Percentiles rank a stretch among this genome's conserved stretches.
phyloP scores from a whole-genome alignment of 176 grass and related monocot genomes.

The Lolium perenne region DNA sequence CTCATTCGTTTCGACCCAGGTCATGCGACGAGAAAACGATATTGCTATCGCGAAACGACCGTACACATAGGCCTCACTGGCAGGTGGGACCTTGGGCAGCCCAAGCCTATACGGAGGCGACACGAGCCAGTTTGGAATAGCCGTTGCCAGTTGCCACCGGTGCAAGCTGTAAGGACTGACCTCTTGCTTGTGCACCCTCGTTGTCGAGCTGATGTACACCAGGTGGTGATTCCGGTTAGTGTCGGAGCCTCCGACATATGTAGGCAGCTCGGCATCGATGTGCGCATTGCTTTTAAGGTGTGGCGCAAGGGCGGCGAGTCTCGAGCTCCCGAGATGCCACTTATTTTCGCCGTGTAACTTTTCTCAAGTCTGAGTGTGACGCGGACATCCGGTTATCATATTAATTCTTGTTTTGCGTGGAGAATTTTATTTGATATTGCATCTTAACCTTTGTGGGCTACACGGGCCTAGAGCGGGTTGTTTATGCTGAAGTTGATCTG shows the following conservation, averaged over 20 bases:
- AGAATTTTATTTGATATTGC: not conserved
- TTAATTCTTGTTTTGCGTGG: not conserved
- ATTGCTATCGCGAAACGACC: too few species aligned
- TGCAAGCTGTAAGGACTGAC: too few species aligned
- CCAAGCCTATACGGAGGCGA: not conserved
- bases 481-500: slow-evolving; percentile 5
- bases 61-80: too few species aligned
- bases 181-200: not conserved
- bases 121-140: not conserved
- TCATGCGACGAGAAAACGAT: not conserved
- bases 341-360: not conserved
- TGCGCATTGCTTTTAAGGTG: slow-evolving; percentile 46
- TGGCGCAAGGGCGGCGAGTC: slow-evolving; percentile 51
- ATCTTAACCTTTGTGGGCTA: slow-evolving; percentile 1
- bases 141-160: too few species aligned
- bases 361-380: not conserved
- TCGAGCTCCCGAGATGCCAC: slow-evolving; percentile 53
- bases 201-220: slow-evolving; percentile 36
- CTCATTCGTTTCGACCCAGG: not conserved
- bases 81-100: accelerated
- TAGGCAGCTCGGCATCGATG: too few species aligned
- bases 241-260: slow-evolving; percentile 32
- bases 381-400: not conserved
- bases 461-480: not conserved
- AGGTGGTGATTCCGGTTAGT: not conserved